phyloP scores from a whole-genome alignment of 192 early-diverging fungal genomes.

The Mortierella antarctica region DNA sequence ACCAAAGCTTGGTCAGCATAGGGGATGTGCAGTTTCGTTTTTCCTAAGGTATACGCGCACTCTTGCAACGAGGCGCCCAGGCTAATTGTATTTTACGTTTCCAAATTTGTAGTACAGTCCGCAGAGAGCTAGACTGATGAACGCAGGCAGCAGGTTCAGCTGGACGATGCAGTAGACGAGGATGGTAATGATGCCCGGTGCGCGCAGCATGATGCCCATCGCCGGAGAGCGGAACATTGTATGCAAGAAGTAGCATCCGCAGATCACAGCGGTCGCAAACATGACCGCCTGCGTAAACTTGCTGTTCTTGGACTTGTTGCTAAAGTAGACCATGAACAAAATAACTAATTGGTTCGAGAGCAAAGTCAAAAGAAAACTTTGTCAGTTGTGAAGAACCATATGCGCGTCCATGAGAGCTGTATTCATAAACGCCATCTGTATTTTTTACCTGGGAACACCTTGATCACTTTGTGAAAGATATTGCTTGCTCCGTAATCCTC shows the following conservation, averaged over 20 bases:
- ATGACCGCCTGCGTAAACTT: conserved; percentile 61
- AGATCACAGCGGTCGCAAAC: conserved; percentile 58
- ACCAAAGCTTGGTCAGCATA: too few species aligned
- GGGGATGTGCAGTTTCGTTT: too few species aligned
- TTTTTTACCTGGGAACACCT: conserved; percentile 43
- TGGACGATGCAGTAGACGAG: conserved; percentile 72
- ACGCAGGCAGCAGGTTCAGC: conserved; percentile 59
- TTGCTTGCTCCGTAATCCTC: conserved; percentile 33
- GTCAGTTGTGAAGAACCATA: not conserved
- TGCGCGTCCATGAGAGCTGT: too few species aligned
- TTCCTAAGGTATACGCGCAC: too few species aligned
- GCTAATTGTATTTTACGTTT: conserved; percentile 36
- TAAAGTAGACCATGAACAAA: conserved; percentile 69
- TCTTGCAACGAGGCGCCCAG: too few species aligned
- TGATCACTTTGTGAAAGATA: conserved; percentile 31
- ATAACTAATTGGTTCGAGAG: conserved; percentile 48
- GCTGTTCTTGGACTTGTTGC: conserved; percentile 62
- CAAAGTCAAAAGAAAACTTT: not conserved
- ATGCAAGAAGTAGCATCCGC: conserved; percentile 73
- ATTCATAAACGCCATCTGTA: too few species aligned
- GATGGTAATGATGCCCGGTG: conserved; percentile 77
- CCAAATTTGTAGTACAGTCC: conserved; percentile 62
- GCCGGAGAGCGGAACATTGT: conserved; percentile 72
- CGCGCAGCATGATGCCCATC: conserved; percentile 76
- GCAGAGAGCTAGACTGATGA: conserved; percentile 52